Conservation (phyloP, 2,329 filamentous ascomycete species). For the Pseudopyrenochaeta lycopersici region DNA sequence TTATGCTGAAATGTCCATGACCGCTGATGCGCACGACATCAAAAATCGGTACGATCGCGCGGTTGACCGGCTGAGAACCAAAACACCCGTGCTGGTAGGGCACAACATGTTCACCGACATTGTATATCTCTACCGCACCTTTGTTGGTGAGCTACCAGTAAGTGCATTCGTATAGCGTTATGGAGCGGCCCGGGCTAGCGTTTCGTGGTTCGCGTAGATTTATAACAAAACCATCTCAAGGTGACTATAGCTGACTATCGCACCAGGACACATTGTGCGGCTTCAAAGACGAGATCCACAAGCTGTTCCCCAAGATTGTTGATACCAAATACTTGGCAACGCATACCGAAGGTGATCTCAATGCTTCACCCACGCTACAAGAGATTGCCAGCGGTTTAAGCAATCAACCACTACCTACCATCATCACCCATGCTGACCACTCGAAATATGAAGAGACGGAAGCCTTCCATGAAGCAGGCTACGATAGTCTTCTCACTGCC, state of each 20-base stretch:
- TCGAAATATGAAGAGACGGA: slow-evolving; percentile 52
- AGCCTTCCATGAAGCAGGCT: slow-evolving; percentile 68
- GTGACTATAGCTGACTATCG: neutral
- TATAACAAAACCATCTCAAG: no score
- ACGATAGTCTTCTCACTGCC: slow-evolving; percentile 69
- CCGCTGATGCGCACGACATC: slow-evolving; percentile 46
- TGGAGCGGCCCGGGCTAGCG: no score
- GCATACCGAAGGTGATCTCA: slow-evolving; percentile 62
- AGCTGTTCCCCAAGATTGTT: slow-evolving; percentile 65
- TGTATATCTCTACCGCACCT: slow-evolving; percentile 69
- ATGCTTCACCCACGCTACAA: slow-evolving; percentile 58
- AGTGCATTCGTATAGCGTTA: neutral
- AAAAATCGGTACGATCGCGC: slow-evolving; percentile 51
- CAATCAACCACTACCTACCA: slow-evolving; percentile 52
- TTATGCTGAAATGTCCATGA: slow-evolving; percentile 43
- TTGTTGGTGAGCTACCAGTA: slow-evolving; percentile 65
- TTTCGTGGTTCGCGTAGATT: no score
- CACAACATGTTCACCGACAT: slow-evolving; percentile 74
- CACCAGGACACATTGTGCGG: slow-evolving; percentile 55
- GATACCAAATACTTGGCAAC: slow-evolving; percentile 73
- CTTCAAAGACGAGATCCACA: slow-evolving; percentile 62
- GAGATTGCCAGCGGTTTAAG: slow-evolving; percentile 58
- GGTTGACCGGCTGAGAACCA: slow-evolving; percentile 54
- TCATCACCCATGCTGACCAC: slow-evolving; percentile 45
- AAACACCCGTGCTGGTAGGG: slow-evolving; percentile 64